Base-by-base conservation (phyloP, 2,329 filamentous ascomycete species). In the Arthrobotrys sinensis region DNA sequence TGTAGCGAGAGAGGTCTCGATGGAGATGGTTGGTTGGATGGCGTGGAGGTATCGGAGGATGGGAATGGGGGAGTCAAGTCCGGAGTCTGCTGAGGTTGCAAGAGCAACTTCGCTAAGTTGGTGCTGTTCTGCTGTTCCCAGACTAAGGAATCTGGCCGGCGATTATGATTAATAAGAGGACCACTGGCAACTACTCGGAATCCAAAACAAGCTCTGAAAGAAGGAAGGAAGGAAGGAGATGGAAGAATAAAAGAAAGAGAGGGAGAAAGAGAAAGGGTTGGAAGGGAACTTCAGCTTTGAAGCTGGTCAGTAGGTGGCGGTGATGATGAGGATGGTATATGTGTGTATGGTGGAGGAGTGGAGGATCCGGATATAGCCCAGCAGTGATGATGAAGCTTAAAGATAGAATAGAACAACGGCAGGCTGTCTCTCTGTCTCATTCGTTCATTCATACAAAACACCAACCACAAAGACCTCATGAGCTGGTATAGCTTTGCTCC, bases 61-160 rank as follows among this genome's bases (percentile, higher is more conserved):
- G 55, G 55, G 55, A 60, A 60, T 60, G 55, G 55, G 55, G 55
- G 55, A 60, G 55, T 60, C 53, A 4, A 55, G 50, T 55, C 50
- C 50, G 32, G 50, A 36, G 50, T 43, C 55, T 12, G 55, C 19
- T 52, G 55, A 60, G 55, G 55, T 60, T 60, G 55, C 36, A 60
- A 12, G 55, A 60, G 55, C 55, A 60, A 60, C 55, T 52, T 60
- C 55, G 55, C 55, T 60, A 43, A 60, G 55, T 34, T 53, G 50
- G 16, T 21, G 43, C 46, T 6, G 43, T 28, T 8, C 16, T 28
- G 46, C 46, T 52, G 46, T 52, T 52, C 46, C 14, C 43, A 46
- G 43, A 46, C 16, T 19, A 10, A 34, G 50, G 40, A 45, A 45
- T 45, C 40, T 48, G 16, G 45, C 19, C 6, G 45, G 19, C 19